These are phyloP conservation scores for Lichtheimia corymbifera DNA, from an alignment of 371 early-diverging fungal genomes.

Conservation along the genomic window DNA sequence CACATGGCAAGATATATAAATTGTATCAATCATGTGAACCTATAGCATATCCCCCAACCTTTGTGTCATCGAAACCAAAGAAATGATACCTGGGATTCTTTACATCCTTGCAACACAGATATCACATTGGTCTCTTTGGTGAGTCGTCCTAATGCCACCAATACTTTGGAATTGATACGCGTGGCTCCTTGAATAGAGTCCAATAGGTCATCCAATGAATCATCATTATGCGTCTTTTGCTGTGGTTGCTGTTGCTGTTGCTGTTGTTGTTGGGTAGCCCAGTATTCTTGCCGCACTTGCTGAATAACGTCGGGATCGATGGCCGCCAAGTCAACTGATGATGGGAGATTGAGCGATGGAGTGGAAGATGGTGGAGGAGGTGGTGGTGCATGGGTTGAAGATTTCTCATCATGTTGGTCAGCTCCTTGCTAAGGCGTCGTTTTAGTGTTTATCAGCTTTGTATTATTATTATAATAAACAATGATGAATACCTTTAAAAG, in stretches of 20 bases:
- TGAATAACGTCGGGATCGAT: constrained; percentile 37
- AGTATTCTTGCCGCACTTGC: constrained; percentile 42
- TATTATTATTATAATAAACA: not conserved
- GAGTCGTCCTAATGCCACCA: constrained; percentile 30
- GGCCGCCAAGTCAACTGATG: constrained; percentile 24
- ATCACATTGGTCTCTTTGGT: constrained; percentile 37
- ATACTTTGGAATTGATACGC: constrained; percentile 39
- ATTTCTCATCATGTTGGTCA: not conserved
- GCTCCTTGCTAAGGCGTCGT: not conserved
- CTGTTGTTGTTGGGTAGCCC: constrained; percentile 1
- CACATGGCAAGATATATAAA: not conserved
- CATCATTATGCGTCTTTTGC: not conserved
- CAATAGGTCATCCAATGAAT: constrained; percentile 17
- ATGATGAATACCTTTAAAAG: constrained; percentile 14
- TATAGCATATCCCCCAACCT: too few species aligned
- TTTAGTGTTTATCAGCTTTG: not conserved
- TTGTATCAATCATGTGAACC: not conserved
- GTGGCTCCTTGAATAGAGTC: constrained; percentile 26
- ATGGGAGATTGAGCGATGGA: constrained; percentile 6
- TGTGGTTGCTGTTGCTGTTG: not conserved
- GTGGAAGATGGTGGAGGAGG: not conserved
- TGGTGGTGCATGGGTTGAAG: not conserved
- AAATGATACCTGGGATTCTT: constrained; percentile 25
- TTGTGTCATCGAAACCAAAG: too few species aligned
- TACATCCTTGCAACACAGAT: constrained; percentile 26